These are phyloP conservation scores for Blastomyces parvus DNA, from an alignment of 2,329 filamentous ascomycete species.

Conservation along the genomic window DNA sequence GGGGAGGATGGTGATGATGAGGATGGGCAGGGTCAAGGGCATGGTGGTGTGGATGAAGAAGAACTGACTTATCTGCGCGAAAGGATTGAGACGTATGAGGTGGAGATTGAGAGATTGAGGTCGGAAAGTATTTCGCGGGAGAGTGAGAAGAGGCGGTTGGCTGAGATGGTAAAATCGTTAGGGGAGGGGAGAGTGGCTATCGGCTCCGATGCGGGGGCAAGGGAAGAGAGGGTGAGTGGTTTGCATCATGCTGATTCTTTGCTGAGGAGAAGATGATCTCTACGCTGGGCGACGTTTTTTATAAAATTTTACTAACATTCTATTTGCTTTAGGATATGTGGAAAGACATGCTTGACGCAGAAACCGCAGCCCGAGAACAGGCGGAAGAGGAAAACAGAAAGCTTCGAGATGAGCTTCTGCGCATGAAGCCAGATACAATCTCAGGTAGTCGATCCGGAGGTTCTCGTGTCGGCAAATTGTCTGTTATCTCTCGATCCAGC, in stretches of 20 bases:
- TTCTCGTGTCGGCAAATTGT: slow-evolving; percentile 27
- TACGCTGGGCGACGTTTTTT: neutral
- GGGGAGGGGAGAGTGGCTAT: slow-evolving; percentile 42
- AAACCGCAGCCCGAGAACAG: slow-evolving; percentile 80
- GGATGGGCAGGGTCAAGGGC: slow-evolving; percentile 37
- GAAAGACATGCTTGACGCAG: slow-evolving; percentile 89
- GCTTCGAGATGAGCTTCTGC: slow-evolving; percentile 74
- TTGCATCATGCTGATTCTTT: slow-evolving; percentile 13
- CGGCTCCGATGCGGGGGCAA: slow-evolving; percentile 41
- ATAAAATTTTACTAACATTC: slow-evolving; percentile 17
- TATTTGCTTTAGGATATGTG: slow-evolving; percentile 62
- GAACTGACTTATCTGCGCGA: slow-evolving; percentile 79
- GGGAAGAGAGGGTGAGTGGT: slow-evolving; percentile 39
- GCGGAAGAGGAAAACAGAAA: slow-evolving; percentile 79
- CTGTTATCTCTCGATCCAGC: slow-evolving; percentile 31
- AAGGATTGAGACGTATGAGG: slow-evolving; percentile 71
- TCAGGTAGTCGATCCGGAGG: slow-evolving; percentile 21
- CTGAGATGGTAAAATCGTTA: slow-evolving; percentile 64
- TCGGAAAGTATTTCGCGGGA: slow-evolving; percentile 71
- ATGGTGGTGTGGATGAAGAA: slow-evolving; percentile 60
- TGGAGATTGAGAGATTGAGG: slow-evolving; percentile 71
- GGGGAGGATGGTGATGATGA: slow-evolving; percentile 37
- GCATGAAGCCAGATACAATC: slow-evolving; percentile 39
- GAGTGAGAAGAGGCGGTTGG: slow-evolving; percentile 75
- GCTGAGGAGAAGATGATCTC: neutral